A percentile compares a stretch with the other conserved stretches of the same genome.
These are phyloP conservation scores for Globisporangium paddicum DNA, from an alignment of 352 stramenopile genomes.

Conservation along the genomic window DNA sequence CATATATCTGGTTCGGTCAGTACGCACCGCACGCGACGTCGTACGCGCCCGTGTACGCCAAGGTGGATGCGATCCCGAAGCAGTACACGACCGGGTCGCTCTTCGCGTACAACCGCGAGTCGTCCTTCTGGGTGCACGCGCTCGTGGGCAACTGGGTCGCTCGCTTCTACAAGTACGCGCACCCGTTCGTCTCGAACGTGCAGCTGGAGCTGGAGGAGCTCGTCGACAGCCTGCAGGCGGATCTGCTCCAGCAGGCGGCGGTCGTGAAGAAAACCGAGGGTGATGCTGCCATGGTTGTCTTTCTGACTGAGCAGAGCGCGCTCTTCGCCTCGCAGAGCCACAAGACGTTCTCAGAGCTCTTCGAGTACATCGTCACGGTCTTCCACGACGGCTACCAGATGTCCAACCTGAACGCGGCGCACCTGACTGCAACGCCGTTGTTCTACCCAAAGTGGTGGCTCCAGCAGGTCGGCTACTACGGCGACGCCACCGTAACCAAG, in stretches of 20 bases:
- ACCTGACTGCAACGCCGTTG: constrained; percentile 44
- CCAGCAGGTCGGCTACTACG: constrained; percentile 71
- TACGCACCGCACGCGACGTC: constrained; percentile 85
- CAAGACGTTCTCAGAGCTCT: constrained; percentile 48
- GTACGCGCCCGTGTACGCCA: constrained; percentile 89
- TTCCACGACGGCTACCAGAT: constrained; percentile 85
- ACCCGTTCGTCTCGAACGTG: constrained; percentile 49
- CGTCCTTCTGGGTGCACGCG: constrained; percentile 73
- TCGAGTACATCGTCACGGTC: constrained; percentile 60
- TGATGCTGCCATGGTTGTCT: constrained; percentile 42
- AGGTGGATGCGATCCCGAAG: constrained; percentile 38
- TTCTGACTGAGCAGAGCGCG: constrained; percentile 50
- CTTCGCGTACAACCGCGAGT: constrained; percentile 52
- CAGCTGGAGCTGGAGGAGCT: constrained; percentile 59
- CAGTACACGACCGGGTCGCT: constrained; percentile 56
- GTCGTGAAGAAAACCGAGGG: constrained; percentile 32
- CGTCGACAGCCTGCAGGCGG: constrained; percentile 27
- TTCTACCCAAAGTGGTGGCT: constrained; percentile 88
- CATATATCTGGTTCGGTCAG: constrained; percentile 86
- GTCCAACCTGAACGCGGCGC: constrained; percentile 36
- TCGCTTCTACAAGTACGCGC: constrained; percentile 68
- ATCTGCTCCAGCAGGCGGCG: constrained; percentile 32
- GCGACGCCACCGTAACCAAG: constrained; percentile 11
- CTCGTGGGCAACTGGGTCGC: constrained; percentile 84
- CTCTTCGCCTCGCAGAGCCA: constrained; percentile 50